Base-by-base conservation (phyloP, 1,284 basidiomycete species). In the Melampsora larici-populina region DNA sequence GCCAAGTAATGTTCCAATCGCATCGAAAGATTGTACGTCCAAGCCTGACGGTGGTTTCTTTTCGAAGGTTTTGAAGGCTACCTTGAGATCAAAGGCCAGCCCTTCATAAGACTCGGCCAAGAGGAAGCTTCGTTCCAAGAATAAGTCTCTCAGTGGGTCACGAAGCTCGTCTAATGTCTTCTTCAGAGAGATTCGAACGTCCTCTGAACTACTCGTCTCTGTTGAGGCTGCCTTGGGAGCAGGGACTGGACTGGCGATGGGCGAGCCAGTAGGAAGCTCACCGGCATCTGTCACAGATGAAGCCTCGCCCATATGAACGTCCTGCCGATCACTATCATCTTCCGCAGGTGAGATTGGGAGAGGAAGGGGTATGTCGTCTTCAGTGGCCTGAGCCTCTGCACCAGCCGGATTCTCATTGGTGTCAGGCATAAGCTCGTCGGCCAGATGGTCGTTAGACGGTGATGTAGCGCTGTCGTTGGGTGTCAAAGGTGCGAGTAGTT, bases 31-130 rank as follows among this genome's bases (percentile, higher is more conserved):
- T 21, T 70, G 70, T 70, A 60, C 64, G 21, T 72, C 63, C 40
- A 66, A 49, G 68, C 49, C 66, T 51, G 55, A 18, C 58, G 49
- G 79, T 78, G 33, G 81, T 78, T 73, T 78, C 33, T 70, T 70
- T 18, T 70, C 60, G 11, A 83, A 70, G 89, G 72, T 90, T 65
- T 79, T 87, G 84, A 95, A 93, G 15, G 91, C 90, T 43, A 87
- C 87, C 81, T 92, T 90, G 68, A 97, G 88, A 82, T 97, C 94
- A 82, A 97, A 97, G 66, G 97, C 90, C 63, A 97, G 87, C 7
- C 90, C 90, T 9, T 91, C 89, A 81, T 94, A 91, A 79, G 91
- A 89, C 82, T 98, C 95, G 65, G 96, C 90, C 36, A 99, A 87
- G 15, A 87, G 85, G 62, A 99, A 86, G 0, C 92, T 89, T 55